Evolutionary conservation across 2,329 filamentous ascomycete genomes (phyloP).

Genomic region (Tolypocladium cylindrosporum): DNA sequence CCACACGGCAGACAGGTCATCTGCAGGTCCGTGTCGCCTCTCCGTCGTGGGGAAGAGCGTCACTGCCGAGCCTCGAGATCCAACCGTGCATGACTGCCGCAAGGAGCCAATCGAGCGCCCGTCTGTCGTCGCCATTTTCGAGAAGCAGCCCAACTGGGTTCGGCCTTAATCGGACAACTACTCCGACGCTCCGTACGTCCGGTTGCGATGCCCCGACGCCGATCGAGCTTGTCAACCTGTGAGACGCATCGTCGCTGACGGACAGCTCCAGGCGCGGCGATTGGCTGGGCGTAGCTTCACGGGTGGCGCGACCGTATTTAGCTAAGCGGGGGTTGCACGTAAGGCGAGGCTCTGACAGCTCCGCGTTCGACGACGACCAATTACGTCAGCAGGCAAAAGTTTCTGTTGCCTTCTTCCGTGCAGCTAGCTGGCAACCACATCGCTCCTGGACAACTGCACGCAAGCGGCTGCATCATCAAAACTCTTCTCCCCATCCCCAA

Average conservation of each 20-base stretch:
- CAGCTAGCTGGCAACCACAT: neutral
- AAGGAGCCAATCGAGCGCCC: neutral
- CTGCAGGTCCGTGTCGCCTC: neutral
- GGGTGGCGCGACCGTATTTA: neutral
- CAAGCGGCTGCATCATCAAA: conserved; percentile 2
- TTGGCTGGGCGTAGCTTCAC: neutral
- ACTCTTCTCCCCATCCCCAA: conserved; percentile 1
- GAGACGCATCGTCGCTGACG: neutral
- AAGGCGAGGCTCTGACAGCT: neutral
- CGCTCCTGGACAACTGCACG: neutral
- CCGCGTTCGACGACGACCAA: neutral
- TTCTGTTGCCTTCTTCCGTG: conserved; percentile 4
- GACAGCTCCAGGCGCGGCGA: neutral
- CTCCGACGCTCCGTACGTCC: neutral
- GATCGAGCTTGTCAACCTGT: neutral
- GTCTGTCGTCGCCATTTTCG: neutral
- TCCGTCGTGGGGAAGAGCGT: neutral
- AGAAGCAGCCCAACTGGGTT: neutral
- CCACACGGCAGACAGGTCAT: neutral
- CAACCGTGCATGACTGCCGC: neutral
- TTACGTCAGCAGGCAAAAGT: conserved; percentile 13
- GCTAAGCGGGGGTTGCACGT: neutral
- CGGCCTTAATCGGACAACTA: neutral
- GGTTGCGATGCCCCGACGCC: neutral
- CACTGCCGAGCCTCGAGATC: neutral